Conservation (phyloP, 2,329 filamentous ascomycete genomes). For the Exophiala sideris region DNA sequence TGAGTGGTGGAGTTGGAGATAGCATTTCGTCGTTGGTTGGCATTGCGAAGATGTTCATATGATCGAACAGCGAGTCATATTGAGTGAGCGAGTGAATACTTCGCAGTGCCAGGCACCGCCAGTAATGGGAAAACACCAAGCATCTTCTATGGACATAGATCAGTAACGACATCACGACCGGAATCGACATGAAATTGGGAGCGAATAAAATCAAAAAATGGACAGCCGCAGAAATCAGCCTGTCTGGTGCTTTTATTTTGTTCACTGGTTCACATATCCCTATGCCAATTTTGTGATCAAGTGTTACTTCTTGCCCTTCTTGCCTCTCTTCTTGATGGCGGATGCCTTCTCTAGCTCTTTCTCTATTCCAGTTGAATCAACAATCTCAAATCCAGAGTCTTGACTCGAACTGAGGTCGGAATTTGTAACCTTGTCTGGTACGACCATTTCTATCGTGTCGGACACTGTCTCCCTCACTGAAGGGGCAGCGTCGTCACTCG, state of each 20-base stretch:
- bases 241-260: neutral
- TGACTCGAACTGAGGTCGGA: constrained; percentile 26
- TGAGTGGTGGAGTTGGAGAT: constrained; percentile 39
- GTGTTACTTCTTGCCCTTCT: constrained; percentile 25
- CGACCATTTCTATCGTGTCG: constrained; percentile 2
- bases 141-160: neutral
- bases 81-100: neutral
- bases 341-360: constrained; percentile 21
- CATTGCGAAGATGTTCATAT: constrained; percentile 53
- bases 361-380: constrained; percentile 26
- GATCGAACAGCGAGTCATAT: constrained; percentile 18
- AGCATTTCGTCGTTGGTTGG: constrained; percentile 49
- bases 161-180: constrained; percentile 1
- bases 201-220: neutral
- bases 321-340: constrained; percentile 25
- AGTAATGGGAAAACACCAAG: too few relatives aligned
- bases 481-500: constrained; percentile 6
- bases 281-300: too few relatives aligned
- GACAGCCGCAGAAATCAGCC: too few relatives aligned
- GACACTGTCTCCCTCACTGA: constrained; percentile 4
- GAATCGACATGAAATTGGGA: neutral
- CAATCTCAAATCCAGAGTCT: constrained; percentile 29
- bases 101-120: neutral
- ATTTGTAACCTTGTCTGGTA: constrained; percentile 10
- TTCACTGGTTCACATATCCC: neutral